phyloP scores from a whole-genome alignment of 495 filamentous ascomycete genomes.

The Lasiosphaeria ovina region DNA sequence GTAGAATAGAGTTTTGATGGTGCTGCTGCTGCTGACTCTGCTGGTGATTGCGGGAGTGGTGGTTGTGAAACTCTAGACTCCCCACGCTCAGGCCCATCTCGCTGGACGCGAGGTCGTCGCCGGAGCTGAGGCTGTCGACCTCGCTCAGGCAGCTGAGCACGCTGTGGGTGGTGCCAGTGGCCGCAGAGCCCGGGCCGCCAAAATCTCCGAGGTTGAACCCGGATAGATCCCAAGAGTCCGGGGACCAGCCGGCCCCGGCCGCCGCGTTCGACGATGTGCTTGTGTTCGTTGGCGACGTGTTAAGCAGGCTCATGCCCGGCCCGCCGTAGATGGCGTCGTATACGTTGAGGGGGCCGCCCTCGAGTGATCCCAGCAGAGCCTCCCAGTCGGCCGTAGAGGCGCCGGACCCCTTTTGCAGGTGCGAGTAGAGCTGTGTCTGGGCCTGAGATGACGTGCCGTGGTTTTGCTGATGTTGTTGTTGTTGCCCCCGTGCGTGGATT shows the following conservation, averaged over 20 bases:
- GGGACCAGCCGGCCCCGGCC: constrained; percentile 44
- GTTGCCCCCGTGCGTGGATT: constrained; percentile 34
- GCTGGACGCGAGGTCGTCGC: constrained; percentile 42
- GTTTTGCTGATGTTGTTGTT: constrained; percentile 25
- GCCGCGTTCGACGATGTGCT: too few species aligned
- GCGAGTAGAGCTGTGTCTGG: constrained; percentile 25
- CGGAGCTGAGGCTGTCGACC: constrained; percentile 62
- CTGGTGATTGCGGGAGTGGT: neutral
- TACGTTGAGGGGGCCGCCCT: constrained; percentile 72
- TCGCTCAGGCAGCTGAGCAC: constrained; percentile 75
- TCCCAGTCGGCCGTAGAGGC: constrained; percentile 70
- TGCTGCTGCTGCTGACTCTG: too few species aligned
- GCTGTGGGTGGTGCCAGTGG: constrained; percentile 62
- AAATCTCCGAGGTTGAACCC: constrained; percentile 48
- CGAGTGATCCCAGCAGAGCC: constrained; percentile 70
- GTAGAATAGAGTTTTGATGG: neutral
- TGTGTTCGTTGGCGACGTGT: constrained; percentile 36
- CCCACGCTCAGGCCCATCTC: constrained; percentile 37
- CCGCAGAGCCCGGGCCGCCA: constrained; percentile 30
- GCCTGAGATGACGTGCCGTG: neutral
- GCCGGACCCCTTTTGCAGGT: constrained; percentile 29
- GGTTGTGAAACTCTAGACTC: constrained; percentile 31
- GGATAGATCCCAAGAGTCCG: constrained; percentile 55
- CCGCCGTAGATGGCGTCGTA: constrained; percentile 84
- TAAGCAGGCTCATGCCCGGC: constrained; percentile 46